A percentile compares a stretch with the other conserved stretches of the same genome.
Conservation (phyloP, 2,329 filamentous ascomycete genomes). For the Seiridium unicorne region DNA sequence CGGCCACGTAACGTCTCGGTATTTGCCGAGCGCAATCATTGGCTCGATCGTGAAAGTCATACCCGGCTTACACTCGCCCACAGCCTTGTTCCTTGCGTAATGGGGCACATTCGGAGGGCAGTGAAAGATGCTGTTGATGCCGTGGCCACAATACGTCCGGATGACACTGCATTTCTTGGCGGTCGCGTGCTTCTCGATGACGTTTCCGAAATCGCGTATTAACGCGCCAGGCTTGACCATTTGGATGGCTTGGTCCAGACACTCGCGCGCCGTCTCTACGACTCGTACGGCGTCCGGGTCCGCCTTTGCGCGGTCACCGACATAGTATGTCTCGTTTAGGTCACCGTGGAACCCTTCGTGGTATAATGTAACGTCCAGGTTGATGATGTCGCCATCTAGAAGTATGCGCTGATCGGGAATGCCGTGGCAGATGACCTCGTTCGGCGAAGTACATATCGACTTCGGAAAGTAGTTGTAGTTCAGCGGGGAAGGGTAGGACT, state of each 20-base stretch:
- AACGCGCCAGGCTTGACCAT: constrained; percentile 90
- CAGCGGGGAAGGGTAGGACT: constrained; percentile 92
- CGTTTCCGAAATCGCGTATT: constrained; percentile 89
- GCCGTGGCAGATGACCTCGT: constrained; percentile 98
- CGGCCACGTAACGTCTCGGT: constrained; percentile 93
- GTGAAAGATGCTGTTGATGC: constrained; percentile 92
- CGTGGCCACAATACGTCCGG: constrained; percentile 94
- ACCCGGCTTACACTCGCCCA: constrained; percentile 88
- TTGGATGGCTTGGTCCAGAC: constrained; percentile 85
- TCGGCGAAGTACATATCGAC: constrained; percentile 92
- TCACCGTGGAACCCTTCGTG: constrained; percentile 95
- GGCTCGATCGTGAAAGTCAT: constrained; percentile 99
- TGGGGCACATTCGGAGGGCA: constrained; percentile 92
- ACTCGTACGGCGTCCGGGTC: constrained; percentile 87
- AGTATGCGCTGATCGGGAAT: constrained; percentile 90
- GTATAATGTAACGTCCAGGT: constrained; percentile 94
- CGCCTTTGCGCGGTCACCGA: constrained; percentile 81
- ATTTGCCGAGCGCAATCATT: constrained; percentile 92
- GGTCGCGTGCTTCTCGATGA: constrained; percentile 95
- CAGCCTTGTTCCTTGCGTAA: constrained; percentile 97
- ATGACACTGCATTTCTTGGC: constrained; percentile 82
- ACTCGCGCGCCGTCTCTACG: constrained; percentile 86
- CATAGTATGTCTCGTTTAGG: constrained; percentile 98
- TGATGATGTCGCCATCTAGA: constrained; percentile 91
- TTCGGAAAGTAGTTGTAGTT: constrained; percentile 98